Base-by-base conservation (phyloP, 2,329 filamentous ascomycete species). In the Fusarium sp. region DNA sequence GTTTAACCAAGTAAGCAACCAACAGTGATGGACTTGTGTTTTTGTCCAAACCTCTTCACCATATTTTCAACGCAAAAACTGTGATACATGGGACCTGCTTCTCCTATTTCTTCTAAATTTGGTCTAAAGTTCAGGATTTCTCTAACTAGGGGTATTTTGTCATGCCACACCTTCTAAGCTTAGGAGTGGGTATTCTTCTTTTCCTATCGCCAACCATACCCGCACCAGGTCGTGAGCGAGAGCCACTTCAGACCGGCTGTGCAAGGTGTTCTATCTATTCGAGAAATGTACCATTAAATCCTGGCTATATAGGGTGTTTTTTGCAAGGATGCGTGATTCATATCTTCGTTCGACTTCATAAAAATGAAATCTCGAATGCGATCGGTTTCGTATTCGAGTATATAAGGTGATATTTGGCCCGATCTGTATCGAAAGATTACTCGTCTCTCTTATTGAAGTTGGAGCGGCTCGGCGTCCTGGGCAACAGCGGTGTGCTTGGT, bases 401-500 rank as follows among this genome's bases (percentile, higher is more conserved):
- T 51, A 33, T 37, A 40, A 49, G 20, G 58, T 49, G 18, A 31
- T 43, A 13, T 21, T 18, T 35, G 35, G 47, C 31, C 25, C 35
- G 39, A 37, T 37, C 18, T 33, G 18, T 43, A 35, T 18, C n/a
- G 40, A 35, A 53, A 51, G 20, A 47, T 73, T 50, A 82, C 23
- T 82, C 77, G 18, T 82, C 80, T 23, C 75, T 74, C 58, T 74
- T 76, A 63, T 74, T 76, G 61, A 81, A 75, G 58, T 78, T 77
- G 58, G 77, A 76, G 21, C 77, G 74, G 42, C 81, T 82, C 5
- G 77, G 76, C 72, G 77, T 65, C 46, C 78, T 70, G 67, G 80
- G 72, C 18, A 84, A 70, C 69, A 81, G 80, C 11, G 84, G 84
- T 33, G 81, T 84, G 20, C 76, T 76, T 0, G 84, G 84, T n/a